phyloP scores from a whole-genome alignment of 495 filamentous ascomycete species.

The Podospora fimiseda region DNA sequence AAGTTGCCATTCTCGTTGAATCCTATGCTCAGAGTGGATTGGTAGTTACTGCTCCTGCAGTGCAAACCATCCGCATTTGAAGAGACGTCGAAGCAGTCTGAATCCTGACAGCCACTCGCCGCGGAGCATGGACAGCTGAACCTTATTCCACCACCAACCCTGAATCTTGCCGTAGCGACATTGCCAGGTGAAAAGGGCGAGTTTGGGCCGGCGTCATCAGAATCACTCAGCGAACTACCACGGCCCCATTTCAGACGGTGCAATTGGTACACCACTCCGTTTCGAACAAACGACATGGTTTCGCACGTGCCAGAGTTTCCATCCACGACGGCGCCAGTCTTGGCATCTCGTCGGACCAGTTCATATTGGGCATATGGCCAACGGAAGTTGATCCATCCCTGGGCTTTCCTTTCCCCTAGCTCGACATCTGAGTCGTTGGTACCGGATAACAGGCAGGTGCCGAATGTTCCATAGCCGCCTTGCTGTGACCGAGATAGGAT shows the following conservation, averaged over 20 bases:
- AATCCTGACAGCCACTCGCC: not conserved
- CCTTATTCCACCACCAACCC: slow-evolving; percentile 5
- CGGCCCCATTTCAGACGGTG: slow-evolving; percentile 11
- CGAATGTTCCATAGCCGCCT: slow-evolving; percentile 7
- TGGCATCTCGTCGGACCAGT: slow-evolving; percentile 1
- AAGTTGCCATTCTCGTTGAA: slow-evolving; percentile 4
- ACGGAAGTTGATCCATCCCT: slow-evolving; percentile 16
- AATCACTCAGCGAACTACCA: slow-evolving; percentile 5
- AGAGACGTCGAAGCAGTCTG: slow-evolving; percentile 3
- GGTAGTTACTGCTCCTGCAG: slow-evolving; percentile 8
- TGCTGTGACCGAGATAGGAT: slow-evolving; percentile 12
- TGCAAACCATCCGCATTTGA: not conserved
- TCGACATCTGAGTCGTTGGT: slow-evolving; percentile 1
- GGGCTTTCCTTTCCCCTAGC: slow-evolving; percentile 7
- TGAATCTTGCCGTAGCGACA: slow-evolving; percentile 2
- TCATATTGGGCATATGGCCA: slow-evolving; percentile 15
- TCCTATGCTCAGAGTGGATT: slow-evolving; percentile 3
- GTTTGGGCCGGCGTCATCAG: not conserved
- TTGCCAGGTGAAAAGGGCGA: not conserved
- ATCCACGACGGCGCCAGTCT: not conserved
- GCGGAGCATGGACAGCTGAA: slow-evolving; percentile 13
- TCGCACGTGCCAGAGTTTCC: slow-evolving; percentile 12
- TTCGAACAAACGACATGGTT: slow-evolving; percentile 9
- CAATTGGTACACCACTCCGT: slow-evolving; percentile 10
- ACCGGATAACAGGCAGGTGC: not conserved